Base-by-base conservation (phyloP, 768 basidiomycete genomes). In the Kwoniella bestiolae region DNA sequence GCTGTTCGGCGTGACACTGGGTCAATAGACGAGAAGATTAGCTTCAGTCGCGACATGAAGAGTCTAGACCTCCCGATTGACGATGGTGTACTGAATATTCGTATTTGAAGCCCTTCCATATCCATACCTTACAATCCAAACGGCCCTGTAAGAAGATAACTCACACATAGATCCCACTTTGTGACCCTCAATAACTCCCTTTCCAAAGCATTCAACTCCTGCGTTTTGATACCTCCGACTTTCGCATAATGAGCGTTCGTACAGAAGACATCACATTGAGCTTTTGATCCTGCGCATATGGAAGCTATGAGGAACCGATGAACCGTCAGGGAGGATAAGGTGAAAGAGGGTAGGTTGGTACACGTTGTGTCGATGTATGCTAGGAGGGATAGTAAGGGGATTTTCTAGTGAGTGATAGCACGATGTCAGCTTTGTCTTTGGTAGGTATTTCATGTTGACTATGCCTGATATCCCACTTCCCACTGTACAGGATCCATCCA, bases 251-350 rank as follows among this genome's bases (percentile, higher is more conserved):
- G 87, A 62, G 86, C 87, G 81, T 98, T 98, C 52, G 91, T 92
- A 83, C 91, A 95, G 81, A 98, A 98, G 21, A 88, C 87, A 83
- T 99, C 96, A 82, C 91, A 94, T 49, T 97, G 87, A 0, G 93
- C 92, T 82, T 99, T 98, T 83, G 89, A 90, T 67, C 92, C 90
- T 65, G 94, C 92, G 31, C 91, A 88, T 80, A 97, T 89, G 72
- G 92, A 88, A 49, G 95, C 86, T 83, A 98, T 97, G 78, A 97
- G 86, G 83, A 99, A 98, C 65, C 96, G 92, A 83, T 99, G 96
- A 76, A 93, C 93, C 25, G 95, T 98, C 75, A 98, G 87, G 38
- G 94, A 95, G 38, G 92, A 92, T 70, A 99, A 86, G 53, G 90
- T 95, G 85, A 97, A 99, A 34, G 87, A 85, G 25, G 92, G 91